A percentile compares a stretch with the other conserved stretches of the same genome.
Conservation (phyloP, 148 eudicot species). For the Camellia granthamiana region DNA sequence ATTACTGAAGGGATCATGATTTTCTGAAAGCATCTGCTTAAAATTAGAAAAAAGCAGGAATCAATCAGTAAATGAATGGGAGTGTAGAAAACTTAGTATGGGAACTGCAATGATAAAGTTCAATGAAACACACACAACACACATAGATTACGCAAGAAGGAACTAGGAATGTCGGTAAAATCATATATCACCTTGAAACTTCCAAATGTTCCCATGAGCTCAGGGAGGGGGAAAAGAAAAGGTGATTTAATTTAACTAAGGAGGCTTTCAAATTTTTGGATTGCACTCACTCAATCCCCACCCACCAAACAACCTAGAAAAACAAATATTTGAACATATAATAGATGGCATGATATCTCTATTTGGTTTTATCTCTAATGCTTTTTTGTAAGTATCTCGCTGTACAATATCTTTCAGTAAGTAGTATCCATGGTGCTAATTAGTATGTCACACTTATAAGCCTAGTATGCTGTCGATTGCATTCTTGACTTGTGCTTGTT, state of each 20-base stretch:
- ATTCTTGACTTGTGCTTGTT: too few relatives aligned
- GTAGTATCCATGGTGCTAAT: too few relatives aligned
- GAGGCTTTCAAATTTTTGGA: neutral
- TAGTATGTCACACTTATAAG: too few relatives aligned
- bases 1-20: neutral
- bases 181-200: neutral
- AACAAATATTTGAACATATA: too few relatives aligned
- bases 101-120: neutral
- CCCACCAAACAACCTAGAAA: too few relatives aligned
- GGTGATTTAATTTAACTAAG: neutral
- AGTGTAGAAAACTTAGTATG: neutral
- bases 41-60: conserved; percentile 3
- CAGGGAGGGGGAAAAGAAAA: too few relatives aligned
- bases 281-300: neutral
- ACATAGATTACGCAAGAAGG: neutral
- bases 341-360: too few relatives aligned
- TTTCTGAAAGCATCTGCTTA: conserved; percentile 3
- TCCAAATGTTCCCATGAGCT: neutral
- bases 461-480: too few relatives aligned
- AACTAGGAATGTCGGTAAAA: neutral
- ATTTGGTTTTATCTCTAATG: too few relatives aligned
- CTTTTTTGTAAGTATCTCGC: too few relatives aligned
- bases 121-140: neutral
- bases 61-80: neutral
- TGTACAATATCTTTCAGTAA: too few relatives aligned